Base-by-base conservation (phyloP, 176 grass and related monocot species). In the Pharus latifolius region DNA sequence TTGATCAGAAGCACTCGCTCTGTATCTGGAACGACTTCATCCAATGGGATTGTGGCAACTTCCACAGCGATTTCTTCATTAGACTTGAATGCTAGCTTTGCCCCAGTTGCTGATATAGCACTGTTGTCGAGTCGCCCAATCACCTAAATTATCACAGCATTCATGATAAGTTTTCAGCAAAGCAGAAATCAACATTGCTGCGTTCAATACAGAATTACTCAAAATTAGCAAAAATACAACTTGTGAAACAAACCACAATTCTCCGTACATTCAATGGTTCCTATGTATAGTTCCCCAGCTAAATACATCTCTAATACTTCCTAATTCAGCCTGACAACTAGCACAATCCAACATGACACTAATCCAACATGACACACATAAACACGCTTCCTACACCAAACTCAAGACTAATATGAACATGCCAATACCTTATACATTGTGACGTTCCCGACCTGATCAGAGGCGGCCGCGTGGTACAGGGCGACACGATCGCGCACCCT, bases 121-220 rank as follows among this genome's bases (percentile, higher is more conserved):
- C 94, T 98, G 72, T 98, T 98, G 41, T 93, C 89, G 4, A 98
- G 86, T 60, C 94, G 87, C 18, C 89, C 94, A 46, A 98, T 88
- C 35, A 98, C 76, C 94, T 93, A 73, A 19, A 26, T 72, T 75
- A 75, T 61, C 66, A 75, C 3, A 65, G 69, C n/a, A 62, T 1
- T 33, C 16, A 70, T 1, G 52, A 18, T 67, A 73, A 83, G 51
- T 23, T n/a, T 7, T 44, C 1, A n/a, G 68, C 14, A 57, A 50
- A 58, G 34, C 12, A 59, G 35, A 67, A 60, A 1, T 45, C 11
- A 60, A 32, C 5, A 34, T 32, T 38, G 4, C 9, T 38, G 4
- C 35, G 4, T 38, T 38, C 35, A 6, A 60, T 15, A 4, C 12
- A 38, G 30, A 37, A 60, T 33, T 32, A 8, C 32, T 10, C 13